Evolutionary conservation across 371 early-diverging fungal species (phyloP).

Genomic region (Zychaea mexicana): DNA sequence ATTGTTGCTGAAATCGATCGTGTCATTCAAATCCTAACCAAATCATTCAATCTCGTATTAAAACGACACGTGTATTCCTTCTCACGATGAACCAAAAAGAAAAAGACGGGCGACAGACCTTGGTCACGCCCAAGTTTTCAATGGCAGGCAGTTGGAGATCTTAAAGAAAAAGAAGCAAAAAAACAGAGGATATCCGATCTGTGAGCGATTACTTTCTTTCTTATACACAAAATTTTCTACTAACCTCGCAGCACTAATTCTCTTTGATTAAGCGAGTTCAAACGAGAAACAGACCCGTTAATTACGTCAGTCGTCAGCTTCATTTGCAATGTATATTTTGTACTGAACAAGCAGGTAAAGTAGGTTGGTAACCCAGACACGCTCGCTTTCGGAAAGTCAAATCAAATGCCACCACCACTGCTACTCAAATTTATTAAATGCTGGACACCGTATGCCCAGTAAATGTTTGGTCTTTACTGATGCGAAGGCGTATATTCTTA

Average conservation of each 20-base stretch:
- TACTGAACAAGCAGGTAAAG: no score
- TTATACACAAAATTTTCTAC: neutral
- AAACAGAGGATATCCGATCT: neutral
- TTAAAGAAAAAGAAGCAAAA: constrained; percentile 21
- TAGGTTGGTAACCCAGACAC: no score
- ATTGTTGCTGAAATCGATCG: constrained; percentile 93
- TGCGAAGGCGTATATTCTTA: no score
- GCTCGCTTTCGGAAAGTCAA: no score
- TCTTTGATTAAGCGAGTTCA: constrained; percentile 88
- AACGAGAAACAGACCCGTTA: constrained; percentile 65
- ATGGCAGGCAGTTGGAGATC: constrained; percentile 87
- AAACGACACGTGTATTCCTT: no score
- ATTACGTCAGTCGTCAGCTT: constrained; percentile 84
- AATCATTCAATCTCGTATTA: no score
- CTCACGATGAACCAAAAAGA: no score
- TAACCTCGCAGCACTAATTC: constrained; percentile 89
- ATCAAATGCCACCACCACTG: no score
- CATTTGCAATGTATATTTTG: no score
- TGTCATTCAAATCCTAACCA: constrained; percentile 88
- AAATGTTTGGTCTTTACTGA: no score
- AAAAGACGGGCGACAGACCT: constrained; percentile 47
- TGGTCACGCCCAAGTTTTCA: constrained; percentile 93
- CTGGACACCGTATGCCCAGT: no score
- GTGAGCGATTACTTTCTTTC: neutral
- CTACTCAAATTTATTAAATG: no score